phyloP scores from a whole-genome alignment of 495 filamentous ascomycete genomes.

The Jackrogersella multiformis region DNA sequence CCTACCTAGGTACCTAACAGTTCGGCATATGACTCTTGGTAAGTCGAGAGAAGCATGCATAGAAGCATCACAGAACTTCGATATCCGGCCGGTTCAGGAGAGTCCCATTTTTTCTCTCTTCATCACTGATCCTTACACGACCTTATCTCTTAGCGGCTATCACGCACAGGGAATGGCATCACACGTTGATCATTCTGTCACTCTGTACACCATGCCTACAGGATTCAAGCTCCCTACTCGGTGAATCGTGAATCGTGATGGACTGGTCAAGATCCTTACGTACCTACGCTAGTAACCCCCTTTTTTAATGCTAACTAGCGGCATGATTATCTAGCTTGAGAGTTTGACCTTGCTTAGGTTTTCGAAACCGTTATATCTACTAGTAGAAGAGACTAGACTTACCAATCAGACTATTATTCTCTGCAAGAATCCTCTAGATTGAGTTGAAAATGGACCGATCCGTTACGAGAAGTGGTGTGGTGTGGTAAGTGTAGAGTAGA shows the following conservation, averaged over 20 bases:
- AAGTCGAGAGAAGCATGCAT: conserved; percentile 33
- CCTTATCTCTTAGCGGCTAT: conserved; percentile 17
- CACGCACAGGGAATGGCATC: conserved; percentile 15
- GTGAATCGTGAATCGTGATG: conserved; percentile 2
- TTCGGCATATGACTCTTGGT: conserved; percentile 11
- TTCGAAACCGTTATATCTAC: no score
- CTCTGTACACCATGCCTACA: no score
- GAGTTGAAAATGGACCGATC: conserved; percentile 25
- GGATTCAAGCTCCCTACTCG: conserved; percentile 26
- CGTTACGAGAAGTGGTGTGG: conserved; percentile 7
- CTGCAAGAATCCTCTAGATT: background rate
- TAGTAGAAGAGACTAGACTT: no score
- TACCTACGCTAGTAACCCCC: no score
- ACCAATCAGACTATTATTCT: background rate
- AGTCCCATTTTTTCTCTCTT: background rate
- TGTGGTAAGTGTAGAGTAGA: no score
- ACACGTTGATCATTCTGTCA: conserved; percentile 15
- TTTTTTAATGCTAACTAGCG: conserved; percentile 21
- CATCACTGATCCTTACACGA: conserved; percentile 11
- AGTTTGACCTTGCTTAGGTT: no score
- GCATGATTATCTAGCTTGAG: background rate
- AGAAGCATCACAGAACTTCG: conserved; percentile 33
- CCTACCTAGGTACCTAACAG: no score
- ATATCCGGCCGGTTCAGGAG: conserved; percentile 2
- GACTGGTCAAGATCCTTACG: conserved; percentile 5